These are phyloP conservation scores for Heterobasidion occidentale DNA, from an alignment of 1,284 basidiomycete genomes.

Conservation along the genomic window DNA sequence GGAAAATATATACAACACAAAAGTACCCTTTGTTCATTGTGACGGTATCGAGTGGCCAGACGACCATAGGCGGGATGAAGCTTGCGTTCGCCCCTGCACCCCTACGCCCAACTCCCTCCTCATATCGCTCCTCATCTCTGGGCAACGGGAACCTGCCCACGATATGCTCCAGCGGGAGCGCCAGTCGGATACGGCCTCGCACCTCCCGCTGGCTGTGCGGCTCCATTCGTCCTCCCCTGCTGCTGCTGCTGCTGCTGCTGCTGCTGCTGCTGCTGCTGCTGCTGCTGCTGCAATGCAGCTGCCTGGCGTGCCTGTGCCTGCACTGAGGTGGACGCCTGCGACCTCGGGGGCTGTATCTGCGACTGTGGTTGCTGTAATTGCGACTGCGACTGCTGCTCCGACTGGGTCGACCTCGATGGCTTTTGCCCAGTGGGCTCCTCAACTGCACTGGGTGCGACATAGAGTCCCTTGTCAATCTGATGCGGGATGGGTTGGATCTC, in stretches of 20 bases:
- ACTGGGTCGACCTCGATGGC: conserved; percentile 20
- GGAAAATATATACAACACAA: neutral
- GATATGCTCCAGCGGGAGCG: conserved; percentile 72
- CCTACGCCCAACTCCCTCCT: neutral
- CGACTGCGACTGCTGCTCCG: conserved; percentile 19
- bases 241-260: conserved; percentile 10
- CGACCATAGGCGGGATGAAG: neutral
- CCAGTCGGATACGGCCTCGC: conserved; percentile 12
- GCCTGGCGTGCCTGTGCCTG: conserved; percentile 1
- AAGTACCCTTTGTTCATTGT: neutral
- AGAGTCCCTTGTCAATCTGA: conserved; percentile 87
- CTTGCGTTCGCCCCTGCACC: neutral
- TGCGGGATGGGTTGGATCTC: conserved; percentile 97
- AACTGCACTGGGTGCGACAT: conserved; percentile 65
- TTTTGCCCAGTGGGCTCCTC: conserved; percentile 38
- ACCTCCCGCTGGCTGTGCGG: conserved; percentile 8
- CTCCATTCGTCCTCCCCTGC: conserved; percentile 20
- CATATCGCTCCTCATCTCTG: conserved; percentile 17
- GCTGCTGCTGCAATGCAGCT: conserved; percentile 9
- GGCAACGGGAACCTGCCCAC: conserved; percentile 21
- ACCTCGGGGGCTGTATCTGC: conserved; percentile 12
- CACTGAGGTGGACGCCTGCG: conserved; percentile 1
- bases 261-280: conserved; percentile 9
- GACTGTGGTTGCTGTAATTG: conserved; percentile 11
- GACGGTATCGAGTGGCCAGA: neutral